Base-by-base conservation (phyloP, 1,284 basidiomycete genomes). In the Ceraceosorus bombacis region DNA sequence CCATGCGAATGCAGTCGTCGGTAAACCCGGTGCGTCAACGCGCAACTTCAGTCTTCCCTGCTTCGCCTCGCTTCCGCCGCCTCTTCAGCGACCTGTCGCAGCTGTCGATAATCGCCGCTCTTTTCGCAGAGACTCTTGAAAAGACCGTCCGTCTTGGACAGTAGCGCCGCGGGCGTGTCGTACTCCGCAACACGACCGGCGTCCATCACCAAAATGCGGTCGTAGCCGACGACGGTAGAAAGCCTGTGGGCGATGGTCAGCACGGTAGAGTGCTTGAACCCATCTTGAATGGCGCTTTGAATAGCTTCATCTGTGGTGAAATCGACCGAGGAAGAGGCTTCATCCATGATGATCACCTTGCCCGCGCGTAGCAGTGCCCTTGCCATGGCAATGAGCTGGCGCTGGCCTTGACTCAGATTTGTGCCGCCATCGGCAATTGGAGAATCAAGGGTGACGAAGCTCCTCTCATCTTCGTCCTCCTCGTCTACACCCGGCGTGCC, bases 341-440 rank as follows among this genome's bases (percentile, higher is more conserved):
- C 89, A 75, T 92, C 89, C 61, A 91, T 81, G 41, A 91, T 84
- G 57, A 91, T 86, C 62, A 91, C 84, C 13, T 86, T 83, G 63
- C 86, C 88, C 6, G 84, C 82, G 6, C 88, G 81, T 9, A 93
- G 81, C 10, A 92, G 81, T 50, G 66, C 86, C 38, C 86, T 82
- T 2, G 86, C 86, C 83, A 88, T 84, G 1, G 88, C 87, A 27
- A 92, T 83, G 4, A 92, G 81, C 78, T 91, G 89, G 15, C 88
- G 77, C 71, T 93, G 89, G 4, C 89, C 89, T 62, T 88, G 86
- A 2, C 87, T 89, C 71, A 91, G 89, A 78, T 90, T 90, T 58
- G 83, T 82, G 5, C 89, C 89, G 0, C 88, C 88, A 0, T 86
- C 82, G 0, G 87, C 87, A 2, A 91, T 85, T 65, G 85, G 83